phyloP scores from a whole-genome alignment of 345 rosid genomes.

The Eucalyptus pumila region DNA sequence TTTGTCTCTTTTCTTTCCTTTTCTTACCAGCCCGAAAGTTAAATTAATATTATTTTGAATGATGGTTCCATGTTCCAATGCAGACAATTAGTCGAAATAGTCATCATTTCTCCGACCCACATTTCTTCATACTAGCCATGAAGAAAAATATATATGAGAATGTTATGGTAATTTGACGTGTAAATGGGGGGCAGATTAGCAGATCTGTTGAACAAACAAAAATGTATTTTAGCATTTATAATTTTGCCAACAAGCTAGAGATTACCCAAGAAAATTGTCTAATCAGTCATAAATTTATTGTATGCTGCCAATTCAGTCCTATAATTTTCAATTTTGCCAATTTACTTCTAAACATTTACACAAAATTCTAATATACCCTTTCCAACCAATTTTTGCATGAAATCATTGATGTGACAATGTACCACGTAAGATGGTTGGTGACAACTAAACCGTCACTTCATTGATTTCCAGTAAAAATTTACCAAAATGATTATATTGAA shows the following conservation, averaged over 20 bases:
- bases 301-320: accelerated
- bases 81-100: background rate
- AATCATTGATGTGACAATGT: background rate
- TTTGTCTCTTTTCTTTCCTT: background rate
- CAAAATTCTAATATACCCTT: accelerated
- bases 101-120: background rate
- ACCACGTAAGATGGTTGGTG: accelerated
- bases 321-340: background rate
- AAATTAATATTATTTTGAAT: background rate
- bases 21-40: background rate
- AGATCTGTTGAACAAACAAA: background rate
- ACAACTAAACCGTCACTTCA: accelerated
- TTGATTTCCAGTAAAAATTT: background rate
- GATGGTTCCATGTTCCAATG: background rate
- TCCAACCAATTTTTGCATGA: background rate
- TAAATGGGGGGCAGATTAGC: background rate
- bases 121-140: background rate
- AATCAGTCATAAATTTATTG: accelerated
- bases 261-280: background rate
- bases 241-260: background rate
- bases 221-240: background rate
- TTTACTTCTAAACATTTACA: background rate
- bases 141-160: background rate
- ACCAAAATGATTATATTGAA: accelerated
- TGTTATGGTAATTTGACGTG: background rate